Percentiles rank a stretch among this genome's conserved stretches.
These are phyloP conservation scores for Cladosporium sp. DNA, from an alignment of 2,329 filamentous ascomycete genomes.

Conservation along the genomic window DNA sequence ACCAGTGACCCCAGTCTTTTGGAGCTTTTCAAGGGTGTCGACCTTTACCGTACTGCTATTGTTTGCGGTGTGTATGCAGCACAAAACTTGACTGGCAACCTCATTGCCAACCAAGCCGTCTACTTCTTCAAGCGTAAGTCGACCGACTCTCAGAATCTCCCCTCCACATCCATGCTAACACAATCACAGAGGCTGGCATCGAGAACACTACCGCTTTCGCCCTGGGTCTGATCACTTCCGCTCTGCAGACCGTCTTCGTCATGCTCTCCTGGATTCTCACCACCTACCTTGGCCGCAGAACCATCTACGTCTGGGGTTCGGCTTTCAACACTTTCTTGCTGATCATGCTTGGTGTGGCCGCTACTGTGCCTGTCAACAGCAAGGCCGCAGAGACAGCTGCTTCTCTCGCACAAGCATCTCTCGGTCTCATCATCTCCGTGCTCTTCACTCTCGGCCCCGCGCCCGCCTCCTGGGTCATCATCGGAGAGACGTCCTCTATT, in stretches of 20 bases:
- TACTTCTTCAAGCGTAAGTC: conserved; percentile 60
- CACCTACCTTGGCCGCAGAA: conserved; percentile 63
- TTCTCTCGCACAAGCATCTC: conserved; percentile 58
- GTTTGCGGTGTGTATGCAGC: conserved; percentile 60
- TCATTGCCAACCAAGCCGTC: conserved; percentile 64
- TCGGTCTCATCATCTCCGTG: conserved; percentile 67
- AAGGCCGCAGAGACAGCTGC: conserved; percentile 39
- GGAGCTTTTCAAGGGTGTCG: conserved; percentile 59
- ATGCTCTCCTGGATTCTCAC: conserved; percentile 70
- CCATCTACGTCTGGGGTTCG: conserved; percentile 65
- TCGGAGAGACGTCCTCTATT: conserved; percentile 66
- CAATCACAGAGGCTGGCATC: conserved; percentile 54
- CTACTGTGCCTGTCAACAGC: conserved; percentile 46
- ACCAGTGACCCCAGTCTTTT: conserved; percentile 51
- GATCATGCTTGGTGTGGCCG: conserved; percentile 61
- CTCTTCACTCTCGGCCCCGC: conserved; percentile 65
- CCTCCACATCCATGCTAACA: conserved; percentile 7
- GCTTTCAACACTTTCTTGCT: conserved; percentile 57
- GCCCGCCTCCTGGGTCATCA: conserved; percentile 67
- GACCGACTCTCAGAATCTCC: conserved; percentile 27
- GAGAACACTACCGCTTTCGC: conserved; percentile 57
- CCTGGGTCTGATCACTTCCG: conserved; percentile 65
- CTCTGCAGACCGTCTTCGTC: conserved; percentile 62
- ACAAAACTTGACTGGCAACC: conserved; percentile 64
- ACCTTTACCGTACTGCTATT: conserved; percentile 57